Base-by-base conservation (phyloP, 148 eudicot genomes). In the Rheum nobile region DNA sequence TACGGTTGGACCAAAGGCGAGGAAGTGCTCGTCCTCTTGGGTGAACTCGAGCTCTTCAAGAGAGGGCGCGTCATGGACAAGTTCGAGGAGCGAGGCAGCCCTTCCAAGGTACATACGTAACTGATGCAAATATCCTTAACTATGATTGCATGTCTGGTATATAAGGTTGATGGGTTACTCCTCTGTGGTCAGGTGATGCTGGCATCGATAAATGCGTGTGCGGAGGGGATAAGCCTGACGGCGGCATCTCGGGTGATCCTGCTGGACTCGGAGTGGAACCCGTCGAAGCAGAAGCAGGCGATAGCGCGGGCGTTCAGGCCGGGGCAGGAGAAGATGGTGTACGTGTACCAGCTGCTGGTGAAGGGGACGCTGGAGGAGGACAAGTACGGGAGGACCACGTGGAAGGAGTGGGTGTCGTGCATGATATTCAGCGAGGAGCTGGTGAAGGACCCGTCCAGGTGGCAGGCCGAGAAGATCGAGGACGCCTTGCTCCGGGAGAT, bases 331-430 rank as follows among this genome's bases (percentile, higher is more conserved):
- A 95, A 90, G 78, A 83, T 90, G 22, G 99, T 95, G 37, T 91
- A 91, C 77, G 99, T 91, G 70, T 95, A 95, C 70, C 99, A 95
- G 61, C 85, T 95, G 4, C 71, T 95, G 82, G 96, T 86, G 7
- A 81, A 80, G 0, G 99, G 99, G 16, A 91, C 94, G 2, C 63
- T 95, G 67, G 99, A 95, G 71, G 99, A 95, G 48, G 99, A 95
- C 78, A 95, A 95, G 75, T 83, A 88, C 69, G 83, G 83, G 1
- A 75, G 94, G 46, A 95, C 99, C 1, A 88, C 99, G 1, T 95
- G 97, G 97, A 95, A 95, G 77, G 99, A 95, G 82, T 90, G 94
- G 97, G 90, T 95, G 29, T 95, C 99, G 9, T 86, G 96, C 76
- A 90, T 95, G 99, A 95, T 95, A 28, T 92, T 91, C 72, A 95